Evolutionary conservation across 257 asterid genomes (phyloP).

Genomic region (Phtheirospermum japonicum): DNA sequence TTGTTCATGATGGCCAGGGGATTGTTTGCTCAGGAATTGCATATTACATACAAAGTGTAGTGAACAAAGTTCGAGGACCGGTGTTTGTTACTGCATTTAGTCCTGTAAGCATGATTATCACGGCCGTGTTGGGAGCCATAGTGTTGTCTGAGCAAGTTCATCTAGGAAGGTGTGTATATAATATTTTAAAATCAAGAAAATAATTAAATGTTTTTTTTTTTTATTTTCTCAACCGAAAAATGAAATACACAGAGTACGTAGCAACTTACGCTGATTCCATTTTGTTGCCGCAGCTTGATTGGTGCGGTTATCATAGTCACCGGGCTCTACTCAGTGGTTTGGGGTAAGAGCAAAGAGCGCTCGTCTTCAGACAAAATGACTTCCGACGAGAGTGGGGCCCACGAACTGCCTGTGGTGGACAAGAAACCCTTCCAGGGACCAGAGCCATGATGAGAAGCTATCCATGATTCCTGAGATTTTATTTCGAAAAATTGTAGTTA

Average conservation of each 20-base stretch:
- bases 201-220: too few relatives aligned
- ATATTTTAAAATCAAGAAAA: not conserved
- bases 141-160: constrained; percentile 67
- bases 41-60: constrained; percentile 72
- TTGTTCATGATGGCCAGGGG: too few relatives aligned
- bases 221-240: too few relatives aligned
- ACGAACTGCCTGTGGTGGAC: constrained; percentile 44
- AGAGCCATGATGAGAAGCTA: constrained; percentile 18
- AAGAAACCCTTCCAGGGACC: constrained; percentile 20
- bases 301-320: constrained; percentile 70
- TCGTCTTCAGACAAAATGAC: constrained; percentile 24
- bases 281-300: constrained; percentile 40
- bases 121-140: constrained; percentile 66
- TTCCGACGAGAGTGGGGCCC: constrained; percentile 26
- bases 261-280: too few relatives aligned
- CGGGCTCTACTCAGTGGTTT: constrained; percentile 73
- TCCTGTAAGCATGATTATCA: constrained; percentile 73
- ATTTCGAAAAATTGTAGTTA: too few relatives aligned
- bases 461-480: too few relatives aligned
- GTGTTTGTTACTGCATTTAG: constrained; percentile 85
- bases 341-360: constrained; percentile 79
- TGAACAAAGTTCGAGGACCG: constrained; percentile 66
- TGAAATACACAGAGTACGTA: too few relatives aligned
- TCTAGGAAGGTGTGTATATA: constrained; percentile 58
- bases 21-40: constrained; percentile 85